Evolutionary conservation across 768 basidiomycete genomes (phyloP).

Genomic region (Boletus rubescentipes): DNA sequence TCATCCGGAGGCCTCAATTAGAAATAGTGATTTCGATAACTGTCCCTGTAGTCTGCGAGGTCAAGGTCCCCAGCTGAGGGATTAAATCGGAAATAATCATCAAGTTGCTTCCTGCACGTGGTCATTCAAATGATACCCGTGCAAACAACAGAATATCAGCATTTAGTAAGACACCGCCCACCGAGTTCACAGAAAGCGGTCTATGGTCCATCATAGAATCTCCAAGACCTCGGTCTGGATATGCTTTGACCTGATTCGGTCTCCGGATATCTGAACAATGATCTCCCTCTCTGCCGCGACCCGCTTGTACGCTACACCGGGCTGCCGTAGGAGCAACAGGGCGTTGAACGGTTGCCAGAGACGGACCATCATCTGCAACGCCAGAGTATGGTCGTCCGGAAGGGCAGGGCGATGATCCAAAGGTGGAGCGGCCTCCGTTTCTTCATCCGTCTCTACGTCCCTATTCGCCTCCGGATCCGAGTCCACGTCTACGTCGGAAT

Average conservation of each 20-base stretch:
- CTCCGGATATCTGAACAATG: not conserved
- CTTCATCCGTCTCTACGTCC: not conserved
- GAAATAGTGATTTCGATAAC: not conserved
- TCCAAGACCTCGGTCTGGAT: not conserved
- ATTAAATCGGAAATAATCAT: not conserved
- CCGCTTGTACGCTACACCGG: not conserved
- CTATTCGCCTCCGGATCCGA: not conserved
- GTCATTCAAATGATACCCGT: not conserved
- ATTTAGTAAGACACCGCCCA: not conserved
- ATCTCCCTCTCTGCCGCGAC: not conserved
- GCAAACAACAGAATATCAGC: not conserved
- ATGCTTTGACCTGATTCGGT: not conserved
- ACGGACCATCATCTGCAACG: not conserved
- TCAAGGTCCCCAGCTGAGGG: not conserved
- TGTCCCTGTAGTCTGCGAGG: not conserved
- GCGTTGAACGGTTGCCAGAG: not conserved
- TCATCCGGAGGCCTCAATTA: not conserved
- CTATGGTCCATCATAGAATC: not conserved
- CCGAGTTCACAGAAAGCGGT: no score
- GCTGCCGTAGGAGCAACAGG: not conserved
- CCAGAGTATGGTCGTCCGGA: not conserved
- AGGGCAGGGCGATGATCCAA: no score
- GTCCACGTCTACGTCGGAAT: not conserved
- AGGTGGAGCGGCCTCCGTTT: not conserved
- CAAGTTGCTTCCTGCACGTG: not conserved